These are phyloP conservation scores for Alnus glutinosa DNA, from an alignment of 306 rosid species.

Conservation along the genomic window DNA sequence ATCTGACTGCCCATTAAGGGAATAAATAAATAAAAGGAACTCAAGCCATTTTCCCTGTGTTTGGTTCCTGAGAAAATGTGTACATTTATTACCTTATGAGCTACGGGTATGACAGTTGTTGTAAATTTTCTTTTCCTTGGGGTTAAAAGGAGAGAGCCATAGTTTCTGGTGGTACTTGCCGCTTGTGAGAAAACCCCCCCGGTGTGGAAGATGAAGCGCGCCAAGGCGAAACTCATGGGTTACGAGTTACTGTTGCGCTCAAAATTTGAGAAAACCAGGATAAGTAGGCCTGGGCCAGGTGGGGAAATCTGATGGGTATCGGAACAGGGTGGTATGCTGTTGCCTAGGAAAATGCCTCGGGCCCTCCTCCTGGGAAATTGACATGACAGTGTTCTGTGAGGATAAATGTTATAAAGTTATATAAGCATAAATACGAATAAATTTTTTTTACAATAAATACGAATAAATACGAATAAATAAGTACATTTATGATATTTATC, in stretches of 20 bases:
- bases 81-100: slow-evolving; percentile 41
- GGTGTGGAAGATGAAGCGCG: slow-evolving; percentile 29
- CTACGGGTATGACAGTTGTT: slow-evolving; percentile 31
- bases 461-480: no score
- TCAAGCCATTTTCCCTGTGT: not conserved
- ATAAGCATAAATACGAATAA: no score
- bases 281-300: not conserved
- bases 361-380: no score
- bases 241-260: not conserved
- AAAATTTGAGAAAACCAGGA: not conserved
- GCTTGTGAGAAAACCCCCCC: slow-evolving; percentile 28
- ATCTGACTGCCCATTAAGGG: slow-evolving; percentile 40
- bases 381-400: no score
- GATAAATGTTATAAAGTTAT: no score
- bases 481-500: no score
- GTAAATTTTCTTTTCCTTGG: slow-evolving; percentile 27
- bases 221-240: slow-evolving; percentile 37
- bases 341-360: not conserved
- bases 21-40: not conserved
- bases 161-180: slow-evolving; percentile 9
- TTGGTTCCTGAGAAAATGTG: slow-evolving; percentile 9
- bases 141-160: slow-evolving; percentile 14
- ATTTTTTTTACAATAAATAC: no score
- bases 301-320: not conserved
- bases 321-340: not conserved